Percentiles rank a stretch among this genome's conserved stretches.
phyloP scores from a whole-genome alignment of 306 rosid species.

The Citrullus amarus region DNA sequence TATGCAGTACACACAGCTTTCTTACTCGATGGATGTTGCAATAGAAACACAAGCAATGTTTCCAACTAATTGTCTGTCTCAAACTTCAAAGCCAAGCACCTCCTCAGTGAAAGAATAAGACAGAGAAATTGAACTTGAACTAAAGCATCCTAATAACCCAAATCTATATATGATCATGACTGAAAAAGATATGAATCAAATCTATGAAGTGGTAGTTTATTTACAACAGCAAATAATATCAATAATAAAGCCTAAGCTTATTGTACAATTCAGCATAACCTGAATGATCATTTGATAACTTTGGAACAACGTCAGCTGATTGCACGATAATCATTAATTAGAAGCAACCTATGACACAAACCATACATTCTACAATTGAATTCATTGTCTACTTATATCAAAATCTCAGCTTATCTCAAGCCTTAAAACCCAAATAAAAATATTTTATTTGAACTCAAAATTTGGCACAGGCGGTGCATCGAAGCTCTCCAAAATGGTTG shows the following conservation, averaged over 20 bases:
- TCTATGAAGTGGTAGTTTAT: neutral
- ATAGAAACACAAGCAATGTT: neutral
- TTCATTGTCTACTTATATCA: neutral
- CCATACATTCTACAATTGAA: conserved; percentile 1
- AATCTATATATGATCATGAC: neutral
- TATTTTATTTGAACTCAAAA: conserved; percentile 59
- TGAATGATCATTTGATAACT: neutral
- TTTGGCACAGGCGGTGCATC: conserved; percentile 88
- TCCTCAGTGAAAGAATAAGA: neutral
- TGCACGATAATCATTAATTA: neutral
- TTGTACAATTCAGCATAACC: neutral
- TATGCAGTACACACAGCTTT: neutral
- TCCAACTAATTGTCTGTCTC: neutral
- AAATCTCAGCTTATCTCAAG: conserved; percentile 7
- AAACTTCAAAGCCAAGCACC: neutral
- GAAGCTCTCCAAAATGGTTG: conserved; percentile 80
- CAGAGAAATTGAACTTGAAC: neutral
- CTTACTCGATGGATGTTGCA: neutral
- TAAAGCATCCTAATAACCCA: neutral
- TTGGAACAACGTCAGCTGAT: neutral
- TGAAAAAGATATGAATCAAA: neutral
- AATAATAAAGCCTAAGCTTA: neutral
- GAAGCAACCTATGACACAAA: conserved; percentile 1
- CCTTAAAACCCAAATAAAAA: neutral
- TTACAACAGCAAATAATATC: neutral